Base-by-base conservation (phyloP, 139 green algal genomes). In the Dunaliella primolecta region DNA sequence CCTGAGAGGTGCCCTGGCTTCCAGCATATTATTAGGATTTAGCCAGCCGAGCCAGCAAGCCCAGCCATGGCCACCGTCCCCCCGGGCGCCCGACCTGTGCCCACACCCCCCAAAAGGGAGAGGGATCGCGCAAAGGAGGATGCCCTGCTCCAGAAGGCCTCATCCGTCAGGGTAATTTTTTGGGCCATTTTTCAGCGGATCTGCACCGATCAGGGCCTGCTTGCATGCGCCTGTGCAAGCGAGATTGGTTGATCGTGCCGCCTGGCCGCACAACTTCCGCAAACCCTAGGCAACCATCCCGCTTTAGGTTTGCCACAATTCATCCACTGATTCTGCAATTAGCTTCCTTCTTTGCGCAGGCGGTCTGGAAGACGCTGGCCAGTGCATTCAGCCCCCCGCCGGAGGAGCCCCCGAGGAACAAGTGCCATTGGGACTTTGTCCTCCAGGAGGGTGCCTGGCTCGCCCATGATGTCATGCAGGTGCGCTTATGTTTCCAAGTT, bases 341-440 rank as follows among this genome's bases (percentile, higher is more conserved):
- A n/a, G n/a, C n/a, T 32, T 37, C 29, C 55, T 31, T 56, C 33
- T 2, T 3, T 2, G 75, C 76, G 71, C 82, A 89, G 86, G 78
- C 78, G 70, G 75, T 86, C 80, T 89, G 86, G 86, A 86, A 86
- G 46, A 72, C 2, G 0, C 80, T 89, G 46, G 86, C 79, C 0
- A 71, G 71, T 31, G 86, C 79, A 0, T 89, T 86, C 83, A 82
- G 83, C 46, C 83, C 85, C 3, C 86, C 86, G 3, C 70, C 46
- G n/a, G 86, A 87, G 80, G 79, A 85, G 86, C 86, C 86, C 11
- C 84, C 83, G 33, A 57, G 82, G 33, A 36, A 79, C 20, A 84
- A 84, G 3, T 84, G 75, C 2, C 85, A 89, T 81, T 91, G 88
- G 88, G 88, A 91, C 85, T 91, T 89, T 72, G 71, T 91, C 75